A percentile compares a stretch with the other conserved stretches of the same genome.
phyloP scores from a whole-genome alignment of 129 eudicot species.

The Pulicaria dysenterica region DNA sequence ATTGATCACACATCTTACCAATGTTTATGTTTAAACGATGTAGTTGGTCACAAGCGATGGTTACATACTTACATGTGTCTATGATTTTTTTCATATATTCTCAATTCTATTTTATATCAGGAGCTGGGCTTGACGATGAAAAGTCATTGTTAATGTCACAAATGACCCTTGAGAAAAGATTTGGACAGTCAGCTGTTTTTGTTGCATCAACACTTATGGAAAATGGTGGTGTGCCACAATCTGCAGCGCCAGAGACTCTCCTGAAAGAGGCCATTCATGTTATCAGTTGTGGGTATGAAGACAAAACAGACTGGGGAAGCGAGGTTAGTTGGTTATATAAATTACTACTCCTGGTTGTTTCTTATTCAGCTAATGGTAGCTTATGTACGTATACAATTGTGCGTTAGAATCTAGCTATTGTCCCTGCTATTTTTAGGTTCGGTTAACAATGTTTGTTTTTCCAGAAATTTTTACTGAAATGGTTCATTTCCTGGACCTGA shows the following conservation, averaged over 20 bases:
- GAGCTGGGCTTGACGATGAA: conserved; percentile 49
- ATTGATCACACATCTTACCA: too few species aligned
- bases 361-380: too few species aligned
- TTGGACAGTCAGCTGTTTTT: conserved; percentile 49
- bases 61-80: too few species aligned
- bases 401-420: too few species aligned
- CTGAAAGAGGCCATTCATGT: conserved; percentile 98
- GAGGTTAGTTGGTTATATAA: conserved; percentile 48
- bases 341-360: too few species aligned
- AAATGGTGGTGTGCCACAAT: conserved; percentile 97
- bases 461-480: too few species aligned
- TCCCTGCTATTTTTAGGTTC: too few species aligned
- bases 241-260: conserved; percentile 91
- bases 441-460: too few species aligned
- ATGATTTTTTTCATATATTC: background rate
- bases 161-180: conserved; percentile 44
- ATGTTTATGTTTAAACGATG: too few species aligned
- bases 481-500: too few species aligned
- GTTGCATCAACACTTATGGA: conserved; percentile 99
- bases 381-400: too few species aligned
- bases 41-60: too few species aligned
- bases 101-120: conserved; percentile 8
- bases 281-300: conserved; percentile 99
- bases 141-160: conserved; percentile 47
- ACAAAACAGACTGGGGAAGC: conserved; percentile 93